Evolutionary conservation across 2,329 filamentous ascomycete genomes (phyloP), one percentile per base, ranked within the genome.

Genomic region (Monilinia laxa): DNA sequence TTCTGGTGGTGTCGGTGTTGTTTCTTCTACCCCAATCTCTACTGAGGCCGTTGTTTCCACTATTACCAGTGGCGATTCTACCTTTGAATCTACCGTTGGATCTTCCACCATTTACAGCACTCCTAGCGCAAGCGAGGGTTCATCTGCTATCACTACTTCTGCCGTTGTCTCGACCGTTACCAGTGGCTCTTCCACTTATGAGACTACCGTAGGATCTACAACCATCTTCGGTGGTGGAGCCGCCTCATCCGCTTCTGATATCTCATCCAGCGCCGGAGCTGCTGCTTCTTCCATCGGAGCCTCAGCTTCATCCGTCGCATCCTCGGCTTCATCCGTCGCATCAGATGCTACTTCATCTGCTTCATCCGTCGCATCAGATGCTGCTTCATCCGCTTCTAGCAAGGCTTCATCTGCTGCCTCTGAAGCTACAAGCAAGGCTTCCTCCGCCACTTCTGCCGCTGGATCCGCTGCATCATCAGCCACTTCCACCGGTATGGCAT

Each of bases 21-120:
- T 38, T 49, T 56, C 51, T 35, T 55, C 58, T 16, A 66, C 65
- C 49, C 69, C 67, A 47, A 68, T 75, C 62, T 73, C 73, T n/a
- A 75, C 74, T 31, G 69, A 67, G 52, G 71, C 68, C 12, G 65
- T 73, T 14, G 64, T 71, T 14, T 70, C 72, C 6, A 67, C 69
- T 23, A 55, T 72, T 25, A 73, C 70, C 56, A 69, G 65, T 9
- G 74, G 62, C 23, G 58, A 62, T 54, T 72, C 70, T 12, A 71
- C 70, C 58, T 67, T 72, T 57, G 70, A 69, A 12, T 64, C 70
- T 12, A 73, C 70, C 47, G 45, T 74, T 51, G 73, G 73, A 38
- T 70, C 66, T 11, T 73, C 72, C 47, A 75, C 73, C 51, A 70
- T 74, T 58, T 74, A 67, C 25, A 54, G 64, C 57, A 60, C 64